Evolutionary conservation across 1,284 basidiomycete genomes (phyloP), one percentile per base, ranked within the genome.

Genomic region (Porodaedalea pini): DNA sequence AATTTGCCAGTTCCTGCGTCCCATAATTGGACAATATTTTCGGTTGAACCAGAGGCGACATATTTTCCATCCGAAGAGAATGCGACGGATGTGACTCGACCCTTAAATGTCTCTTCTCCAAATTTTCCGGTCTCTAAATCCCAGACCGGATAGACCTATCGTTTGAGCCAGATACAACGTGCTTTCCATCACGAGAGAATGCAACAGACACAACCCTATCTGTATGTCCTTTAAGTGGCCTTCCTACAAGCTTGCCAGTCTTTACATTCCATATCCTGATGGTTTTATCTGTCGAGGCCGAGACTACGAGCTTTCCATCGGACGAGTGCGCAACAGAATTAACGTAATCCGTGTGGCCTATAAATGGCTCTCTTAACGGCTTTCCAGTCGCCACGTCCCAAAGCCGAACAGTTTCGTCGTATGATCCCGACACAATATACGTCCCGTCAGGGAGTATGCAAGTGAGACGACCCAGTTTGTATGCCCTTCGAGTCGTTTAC

Each of bases 111-210:
- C 45, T 88, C 82, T 27, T 94, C 68, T 51, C 27, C 23, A 8
- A 82, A 72, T 25, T 75, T 71, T 0, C 96, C 96, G 8, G 76
- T 80, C 68, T 90, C 87, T 49, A 98, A 81, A 70, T 99, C 91
- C 96, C 96, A 99, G 0, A 98, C 0, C 93, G 82, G 51, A 98
- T 68, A 1, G 92, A 93, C 21, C 80, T 77, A 66, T 98, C 94
- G 11, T 95, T n/a, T n/a, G 23, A 48, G 23, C 23, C 45, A 5
- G 45, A 27, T 29, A 48, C 45, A 31, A 48, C 21, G 17, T 29
- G 45, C 17, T 10, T 29, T 17, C 45, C 45, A 48, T 48, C 45
- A 10, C 7, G 45, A 17, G 45, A 48, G 27, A 23, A 48, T 10
- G 45, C 45, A 10, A 31, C 45, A 7, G 45, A 48, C 15, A 4